Evolutionary conservation across 78 protist genomes (phyloP), one percentile per base, ranked within the genome.

Genomic region (Dictyostelium citrinum): DNA sequence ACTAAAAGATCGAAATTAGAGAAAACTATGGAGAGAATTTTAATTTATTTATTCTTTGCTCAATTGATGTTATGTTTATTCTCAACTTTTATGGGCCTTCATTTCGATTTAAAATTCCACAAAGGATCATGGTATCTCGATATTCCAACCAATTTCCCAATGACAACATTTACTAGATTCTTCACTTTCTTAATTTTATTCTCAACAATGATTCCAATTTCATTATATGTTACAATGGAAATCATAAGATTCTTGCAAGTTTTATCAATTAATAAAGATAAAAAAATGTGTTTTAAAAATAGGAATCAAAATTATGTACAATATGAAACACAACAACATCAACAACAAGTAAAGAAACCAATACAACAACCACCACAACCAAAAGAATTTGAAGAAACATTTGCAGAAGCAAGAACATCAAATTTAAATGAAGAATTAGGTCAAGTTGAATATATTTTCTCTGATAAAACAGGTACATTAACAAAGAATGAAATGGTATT

Each of bases 381-480:
- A 97, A 94, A 83, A 33, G 43, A 33, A 70, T 84, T 3, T 27
- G 96, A 33, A 41, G 41, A 97, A 76, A 95, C 97, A 4, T 96
- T 96, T 51, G 96, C 97, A 2, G 11, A 8, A 3, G 97, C 97
- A 2, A 81, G 90, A 72, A 95, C 95, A 3, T 77, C 92, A 14
- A 95, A 90, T 39, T 77, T 95, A 67, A 95, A 86, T 33, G 97
- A 95, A 29, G 95, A 95, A 70, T 9, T 95, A 1, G 85, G 91
- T 16, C 84, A 75, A 35, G 86, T 96, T 20, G 91, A 91, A 60
- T 88, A 84, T 49, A 70, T 96, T 2, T 91, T 96, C 75, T 60
- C 91, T 9, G 97, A 96, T 72, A 96, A 96, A 88, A 96, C 97
- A 14, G 97, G 97, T 33, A 96, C 97, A 22, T 72, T 96, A 5